Evolutionary conservation across 1,139 yeast species (phyloP), one percentile per base, ranked within the genome.

Genomic region (Saccharomyces hybrid): DNA sequence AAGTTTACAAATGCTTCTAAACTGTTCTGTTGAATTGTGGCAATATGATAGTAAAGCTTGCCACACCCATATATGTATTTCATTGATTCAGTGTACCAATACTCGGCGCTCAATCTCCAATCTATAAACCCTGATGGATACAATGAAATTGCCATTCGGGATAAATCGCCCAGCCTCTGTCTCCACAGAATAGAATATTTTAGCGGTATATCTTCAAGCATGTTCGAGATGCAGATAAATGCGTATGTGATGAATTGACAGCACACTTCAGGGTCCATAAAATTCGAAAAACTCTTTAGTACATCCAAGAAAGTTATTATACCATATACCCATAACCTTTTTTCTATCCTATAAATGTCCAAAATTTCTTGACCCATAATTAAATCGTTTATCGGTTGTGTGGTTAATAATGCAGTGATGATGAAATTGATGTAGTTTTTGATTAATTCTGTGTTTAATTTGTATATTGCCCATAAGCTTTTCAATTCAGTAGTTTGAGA

Each of bases 261-360:
- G 53, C 75, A 73, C 2, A 73, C 73, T 55, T 73, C 76, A 23
- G 74, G 75, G 53, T 73, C 76, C 60, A 73, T 69, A 55, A 72
- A 73, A 50, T 83, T 78, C 41, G 80, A 78, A 52, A 85, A 84
- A 65, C 85, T 85, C 64, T 86, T 86, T 64, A 86, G 72, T 13
- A 86, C 89, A 67, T 86, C 95, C 52, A 86, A 72, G 60, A 85
- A 85, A 34, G 85, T 88, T 20, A 86, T 90, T 9, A 87, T 82
- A 20, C 95, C 95, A 66, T 85, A 86, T 8, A 86, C 90, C 93
- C 93, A 86, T 76, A 86, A 76, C 61, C 93, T 73, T 61, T 91
- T 75, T 46, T 88, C 88, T 51, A 86, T 85, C 66, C 88, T 82
- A 68, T 86, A 86, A 49, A 85, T 78, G 58, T 84, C 85, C 8